These are phyloP conservation scores for Phaeoacremonium minimum DNA, from an alignment of 2,329 filamentous ascomycete genomes.

Conservation along the genomic window DNA sequence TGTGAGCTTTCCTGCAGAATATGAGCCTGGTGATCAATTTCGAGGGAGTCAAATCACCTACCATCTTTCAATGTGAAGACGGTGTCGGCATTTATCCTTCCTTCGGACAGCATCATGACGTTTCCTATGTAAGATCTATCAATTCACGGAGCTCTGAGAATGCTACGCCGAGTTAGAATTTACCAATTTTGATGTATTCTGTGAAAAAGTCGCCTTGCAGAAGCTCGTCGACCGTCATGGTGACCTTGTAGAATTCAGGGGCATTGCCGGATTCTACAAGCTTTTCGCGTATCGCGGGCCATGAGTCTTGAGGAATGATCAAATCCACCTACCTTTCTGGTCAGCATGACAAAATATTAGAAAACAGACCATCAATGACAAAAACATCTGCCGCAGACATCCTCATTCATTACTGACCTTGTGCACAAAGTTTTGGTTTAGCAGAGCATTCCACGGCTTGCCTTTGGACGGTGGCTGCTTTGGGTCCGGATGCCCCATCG, in stretches of 20 bases:
- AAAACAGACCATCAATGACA: neutral
- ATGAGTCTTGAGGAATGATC: slow-evolving; percentile 63
- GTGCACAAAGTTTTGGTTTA: slow-evolving; percentile 63
- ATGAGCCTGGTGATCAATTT: slow-evolving; percentile 6
- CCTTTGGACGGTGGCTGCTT: slow-evolving; percentile 67
- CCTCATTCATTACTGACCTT: slow-evolving; percentile 56
- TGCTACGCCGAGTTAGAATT: slow-evolving; percentile 9
- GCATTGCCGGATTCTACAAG: slow-evolving; percentile 32
- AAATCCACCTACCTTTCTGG: slow-evolving; percentile 55
- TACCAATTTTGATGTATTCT: slow-evolving; percentile 79
- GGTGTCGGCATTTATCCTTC: slow-evolving; percentile 64
- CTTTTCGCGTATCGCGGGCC: slow-evolving; percentile 47
- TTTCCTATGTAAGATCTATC: slow-evolving; percentile 49
- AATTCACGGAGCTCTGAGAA: neutral
- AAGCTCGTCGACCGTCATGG: slow-evolving; percentile 68
- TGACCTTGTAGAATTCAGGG: slow-evolving; percentile 61
- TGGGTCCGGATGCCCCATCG: slow-evolving; percentile 66
- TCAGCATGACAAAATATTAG: neutral
- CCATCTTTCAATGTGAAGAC: slow-evolving; percentile 69
- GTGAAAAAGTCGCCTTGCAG: slow-evolving; percentile 74
- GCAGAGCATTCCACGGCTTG: slow-evolving; percentile 70
- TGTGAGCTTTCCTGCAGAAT: slow-evolving; percentile 56
- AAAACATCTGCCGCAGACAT: too few relatives aligned
- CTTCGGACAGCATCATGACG: slow-evolving; percentile 79
- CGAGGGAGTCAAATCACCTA: slow-evolving; percentile 21